A percentile compares a stretch with the other conserved stretches of the same genome.
These are phyloP conservation scores for Yamadazyma atmosphaerica DNA, from an alignment of 1,139 yeast species.

Conservation along the genomic window DNA sequence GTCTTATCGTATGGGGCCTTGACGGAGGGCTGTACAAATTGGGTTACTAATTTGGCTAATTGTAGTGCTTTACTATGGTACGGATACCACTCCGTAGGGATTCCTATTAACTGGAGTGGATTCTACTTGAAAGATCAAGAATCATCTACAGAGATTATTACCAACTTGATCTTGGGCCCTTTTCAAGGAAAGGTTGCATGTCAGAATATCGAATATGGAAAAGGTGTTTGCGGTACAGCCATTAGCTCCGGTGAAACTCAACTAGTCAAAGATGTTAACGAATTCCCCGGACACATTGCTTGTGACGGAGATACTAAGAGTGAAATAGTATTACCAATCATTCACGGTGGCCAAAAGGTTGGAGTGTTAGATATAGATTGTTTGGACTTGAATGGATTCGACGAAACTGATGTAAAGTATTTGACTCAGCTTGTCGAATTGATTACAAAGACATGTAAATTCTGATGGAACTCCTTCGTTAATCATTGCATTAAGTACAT, in stretches of 20 bases:
- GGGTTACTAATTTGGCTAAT: constrained; percentile 89
- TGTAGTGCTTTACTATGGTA: constrained; percentile 87
- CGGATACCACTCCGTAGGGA: constrained; percentile 64
- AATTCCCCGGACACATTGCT: constrained; percentile 91
- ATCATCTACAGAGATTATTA: constrained; percentile 1
- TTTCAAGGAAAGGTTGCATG: constrained; percentile 98
- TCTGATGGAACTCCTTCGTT: constrained; percentile 1
- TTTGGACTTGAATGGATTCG: constrained; percentile 61
- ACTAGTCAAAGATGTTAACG: constrained; percentile 71
- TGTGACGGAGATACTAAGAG: constrained; percentile 94
- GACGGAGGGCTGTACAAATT: constrained; percentile 60
- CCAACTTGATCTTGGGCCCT: constrained; percentile 76
- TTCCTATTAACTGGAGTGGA: constrained; percentile 88
- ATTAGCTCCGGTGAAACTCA: constrained; percentile 62
- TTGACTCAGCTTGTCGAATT: constrained; percentile 59
- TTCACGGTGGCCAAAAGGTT: constrained; percentile 40
- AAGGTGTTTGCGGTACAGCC: constrained; percentile 91
- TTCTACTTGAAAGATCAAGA: constrained; percentile 56
- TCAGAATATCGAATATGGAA: constrained; percentile 72
- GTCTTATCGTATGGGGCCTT: constrained; percentile 67
- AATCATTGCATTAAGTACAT: no score
- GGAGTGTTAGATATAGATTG: constrained; percentile 93
- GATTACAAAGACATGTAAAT: constrained; percentile 52
- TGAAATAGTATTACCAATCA: constrained; percentile 88
- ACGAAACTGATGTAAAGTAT: constrained; percentile 54